Evolutionary conservation across 2,329 filamentous ascomycete species (phyloP).

Genomic region (Aureobasidium sp.): DNA sequence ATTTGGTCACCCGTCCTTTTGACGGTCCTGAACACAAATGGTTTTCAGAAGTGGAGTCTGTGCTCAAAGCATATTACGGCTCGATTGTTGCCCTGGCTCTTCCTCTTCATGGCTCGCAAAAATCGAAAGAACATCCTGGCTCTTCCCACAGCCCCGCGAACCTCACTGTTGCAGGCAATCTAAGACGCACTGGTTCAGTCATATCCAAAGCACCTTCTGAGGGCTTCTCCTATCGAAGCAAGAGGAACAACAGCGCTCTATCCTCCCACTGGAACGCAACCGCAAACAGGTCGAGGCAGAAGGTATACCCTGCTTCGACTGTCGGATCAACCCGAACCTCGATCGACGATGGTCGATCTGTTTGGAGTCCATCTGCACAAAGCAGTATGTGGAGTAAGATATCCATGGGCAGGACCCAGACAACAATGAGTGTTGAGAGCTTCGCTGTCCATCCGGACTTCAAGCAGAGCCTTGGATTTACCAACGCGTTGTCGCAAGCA

Average conservation of each 20-base stretch:
- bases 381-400: conserved; percentile 97
- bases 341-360: conserved; percentile 79
- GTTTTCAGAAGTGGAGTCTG: conserved; percentile 83
- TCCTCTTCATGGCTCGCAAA: conserved; percentile 70
- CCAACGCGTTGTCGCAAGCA: conserved; percentile 90
- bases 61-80: conserved; percentile 83
- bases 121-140: conserved; percentile 25
- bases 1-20: conserved; percentile 71
- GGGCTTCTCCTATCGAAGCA: conserved; percentile 62
- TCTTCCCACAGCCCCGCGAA: conserved; percentile 21
- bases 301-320: conserved; percentile 68
- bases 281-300: conserved; percentile 76
- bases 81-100: conserved; percentile 85
- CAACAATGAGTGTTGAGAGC: conserved; percentile 87
- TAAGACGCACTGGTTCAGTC: conserved; percentile 83
- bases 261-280: conserved; percentile 69
- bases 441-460: conserved; percentile 71
- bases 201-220: conserved; percentile 92
- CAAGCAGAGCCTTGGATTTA: conserved; percentile 94
- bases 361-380: conserved; percentile 83
- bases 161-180: conserved; percentile 58
- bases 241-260: conserved; percentile 57
- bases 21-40: conserved; percentile 69
- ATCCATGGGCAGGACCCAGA: conserved; percentile 83
- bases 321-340: conserved; percentile 89